Conservation (phyloP, 441 rosid genomes). For the Capsella rubella region DNA sequence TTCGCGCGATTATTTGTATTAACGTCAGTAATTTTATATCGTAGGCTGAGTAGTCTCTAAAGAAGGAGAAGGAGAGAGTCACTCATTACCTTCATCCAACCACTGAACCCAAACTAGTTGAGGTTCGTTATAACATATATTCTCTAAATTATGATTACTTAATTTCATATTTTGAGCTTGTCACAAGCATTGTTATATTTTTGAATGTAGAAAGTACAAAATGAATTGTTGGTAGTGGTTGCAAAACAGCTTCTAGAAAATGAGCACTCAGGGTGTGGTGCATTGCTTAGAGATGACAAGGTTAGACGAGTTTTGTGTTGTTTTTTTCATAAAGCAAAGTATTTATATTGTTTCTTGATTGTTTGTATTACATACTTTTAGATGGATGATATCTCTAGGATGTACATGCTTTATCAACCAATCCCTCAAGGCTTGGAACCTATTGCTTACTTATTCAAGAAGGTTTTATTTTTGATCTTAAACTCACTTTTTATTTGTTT, state of each 20-base stretch:
- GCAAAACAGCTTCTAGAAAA: constrained; percentile 74
- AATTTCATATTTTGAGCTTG: no score
- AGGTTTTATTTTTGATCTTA: constrained; percentile 51
- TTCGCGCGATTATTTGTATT: background rate
- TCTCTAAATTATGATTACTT: no score
- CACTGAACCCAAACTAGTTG: constrained; percentile 81
- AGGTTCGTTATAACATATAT: constrained; percentile 36
- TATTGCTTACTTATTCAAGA: constrained; percentile 74
- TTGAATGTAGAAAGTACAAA: constrained; percentile 76
- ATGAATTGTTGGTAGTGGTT: constrained; percentile 66
- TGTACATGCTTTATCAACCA: constrained; percentile 82
- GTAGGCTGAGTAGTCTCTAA: constrained; percentile 89
- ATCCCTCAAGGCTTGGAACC: constrained; percentile 74
- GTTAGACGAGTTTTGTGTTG: constrained; percentile 39
- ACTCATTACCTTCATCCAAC: constrained; percentile 77
- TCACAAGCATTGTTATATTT: background rate
- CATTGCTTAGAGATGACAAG: constrained; percentile 86
- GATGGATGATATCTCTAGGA: constrained; percentile 92
- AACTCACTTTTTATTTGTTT: background rate
- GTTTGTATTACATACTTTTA: constrained; percentile 34
- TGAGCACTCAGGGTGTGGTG: constrained; percentile 82
- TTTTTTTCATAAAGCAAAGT: no score
- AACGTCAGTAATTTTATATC: constrained; percentile 34
- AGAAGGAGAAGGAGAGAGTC: constrained; percentile 88
- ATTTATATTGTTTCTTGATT: no score